Base-by-base conservation (phyloP, 164 flowering plant species). In the Houttuynia cordata region DNA sequence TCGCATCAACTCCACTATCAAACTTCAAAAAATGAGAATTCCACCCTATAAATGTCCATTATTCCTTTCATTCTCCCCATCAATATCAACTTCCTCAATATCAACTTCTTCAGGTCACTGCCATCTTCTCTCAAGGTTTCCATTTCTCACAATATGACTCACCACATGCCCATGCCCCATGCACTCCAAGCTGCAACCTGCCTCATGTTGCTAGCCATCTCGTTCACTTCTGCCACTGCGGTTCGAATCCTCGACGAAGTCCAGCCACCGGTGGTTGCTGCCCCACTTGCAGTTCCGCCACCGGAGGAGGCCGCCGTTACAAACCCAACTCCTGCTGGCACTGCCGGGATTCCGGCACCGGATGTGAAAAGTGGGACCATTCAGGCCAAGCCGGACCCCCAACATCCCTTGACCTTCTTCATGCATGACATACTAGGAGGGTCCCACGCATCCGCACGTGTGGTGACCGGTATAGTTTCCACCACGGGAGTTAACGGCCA, bases 401-500 rank as follows among this genome's bases (percentile, higher is more conserved):
- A 71, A 52, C 68, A 59, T 30, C 55, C 75, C 1, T 34, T 80
- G 50, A 54, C 71, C 18, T 80, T 80, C 71, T 82, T 75, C 72
- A 74, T 79, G 81, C 83, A 79, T 21, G 79, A 80, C 68, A 73
- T 78, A 17, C 70, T 73, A 0, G 80, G 80, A 1, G 83, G 83
- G 17, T 60, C 80, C 8, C 70, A 70, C 57, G 78, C 91, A 34
- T 62, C 87, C 0, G 92, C 90, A 8, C 56, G 65, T 61, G 85
- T 85, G 0, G 80, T 82, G 7, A 83, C 91, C 1, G 91, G 95
- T 3, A 58, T 77, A 0, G 86, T 82, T 7, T 58, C 78, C 51
- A 81, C 80, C 68, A 74, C 85, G 0, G 83, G 81, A 0, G 70
- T 75, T 53, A 79, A 68, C 20, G 90, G 84, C n/a, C 86, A 81